Conservation (phyloP, 495 filamentous ascomycete species). For the Daldinia vernicosa region DNA sequence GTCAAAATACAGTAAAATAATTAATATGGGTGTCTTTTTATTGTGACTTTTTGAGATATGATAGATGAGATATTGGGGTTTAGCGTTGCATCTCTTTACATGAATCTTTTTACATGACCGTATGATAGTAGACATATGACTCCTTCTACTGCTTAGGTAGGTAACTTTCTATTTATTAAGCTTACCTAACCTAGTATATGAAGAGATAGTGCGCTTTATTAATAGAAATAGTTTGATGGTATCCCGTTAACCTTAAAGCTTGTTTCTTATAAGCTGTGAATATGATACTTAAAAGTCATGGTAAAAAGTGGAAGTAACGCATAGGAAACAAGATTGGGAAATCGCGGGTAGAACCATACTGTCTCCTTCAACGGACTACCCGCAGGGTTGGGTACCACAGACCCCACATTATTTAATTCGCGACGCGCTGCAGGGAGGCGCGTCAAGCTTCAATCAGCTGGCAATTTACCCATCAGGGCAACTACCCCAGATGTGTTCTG, state of each 20-base stretch:
- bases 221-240: not conserved
- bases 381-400: not conserved
- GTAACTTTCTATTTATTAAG: too few species aligned
- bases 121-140: too few species aligned
- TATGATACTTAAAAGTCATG: too few species aligned
- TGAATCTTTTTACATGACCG: too few species aligned
- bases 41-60: too few species aligned
- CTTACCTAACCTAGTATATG: too few species aligned
- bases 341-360: constrained; percentile 1
- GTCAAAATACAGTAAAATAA: constrained; percentile 39
- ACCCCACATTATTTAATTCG: not conserved
- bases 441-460: constrained; percentile 2
- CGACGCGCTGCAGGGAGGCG: constrained; percentile 6
- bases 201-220: too few species aligned
- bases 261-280: not conserved
- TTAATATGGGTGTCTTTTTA: not conserved
- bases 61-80: too few species aligned
- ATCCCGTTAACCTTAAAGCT: not conserved
- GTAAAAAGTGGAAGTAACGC: not conserved
- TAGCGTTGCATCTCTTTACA: too few species aligned
- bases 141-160: too few species aligned
- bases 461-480: not conserved
- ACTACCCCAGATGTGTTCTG: not conserved
- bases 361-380: not conserved
- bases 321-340: not conserved